Percentiles rank a stretch among this genome's conserved stretches.
These are phyloP conservation scores for Gossypium schwendimanii DNA, from an alignment of 441 rosid species.

Conservation along the genomic window DNA sequence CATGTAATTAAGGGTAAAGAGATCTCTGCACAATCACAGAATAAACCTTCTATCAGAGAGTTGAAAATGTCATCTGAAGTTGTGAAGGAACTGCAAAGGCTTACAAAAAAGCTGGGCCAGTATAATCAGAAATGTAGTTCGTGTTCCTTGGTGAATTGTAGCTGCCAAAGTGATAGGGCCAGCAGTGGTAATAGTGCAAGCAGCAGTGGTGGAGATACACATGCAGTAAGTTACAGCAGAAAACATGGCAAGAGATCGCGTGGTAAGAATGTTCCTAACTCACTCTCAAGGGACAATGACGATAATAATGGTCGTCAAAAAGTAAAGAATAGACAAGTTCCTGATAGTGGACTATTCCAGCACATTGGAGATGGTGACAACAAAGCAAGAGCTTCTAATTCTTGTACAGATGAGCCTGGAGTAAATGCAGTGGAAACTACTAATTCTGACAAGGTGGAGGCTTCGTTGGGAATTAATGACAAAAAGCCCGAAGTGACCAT, in stretches of 20 bases:
- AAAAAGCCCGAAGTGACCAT: slow-evolving; percentile 17
- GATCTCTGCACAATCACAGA: slow-evolving; percentile 33
- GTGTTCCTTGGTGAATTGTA: slow-evolving; percentile 83
- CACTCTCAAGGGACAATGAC: slow-evolving; percentile 28
- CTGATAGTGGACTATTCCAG: slow-evolving; percentile 10
- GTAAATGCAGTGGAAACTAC: slow-evolving; percentile 11
- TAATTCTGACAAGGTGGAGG: slow-evolving; percentile 15
- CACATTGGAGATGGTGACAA: slow-evolving; percentile 23
- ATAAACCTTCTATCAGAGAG: slow-evolving; percentile 35
- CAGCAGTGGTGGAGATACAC: slow-evolving; percentile 53
- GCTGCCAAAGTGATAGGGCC: slow-evolving; percentile 88
- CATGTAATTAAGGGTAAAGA: slow-evolving; percentile 55
- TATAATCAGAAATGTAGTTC: slow-evolving; percentile 59
- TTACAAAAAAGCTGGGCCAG: slow-evolving; percentile 65
- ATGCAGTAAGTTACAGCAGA: slow-evolving; percentile 35
- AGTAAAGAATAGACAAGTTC: slow-evolving; percentile 18
- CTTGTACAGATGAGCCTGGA: slow-evolving; percentile 6
- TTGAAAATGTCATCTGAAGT: slow-evolving; percentile 79
- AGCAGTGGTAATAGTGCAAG: slow-evolving; percentile 93
- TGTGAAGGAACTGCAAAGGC: slow-evolving; percentile 75
- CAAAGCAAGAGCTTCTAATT: slow-evolving; percentile 14
- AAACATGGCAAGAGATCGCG: slow-evolving; percentile 50
- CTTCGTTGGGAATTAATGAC: slow-evolving; percentile 15
- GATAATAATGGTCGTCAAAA: slow-evolving; percentile 25
- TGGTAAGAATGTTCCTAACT: slow-evolving; percentile 29